These are phyloP conservation scores for Vicia sativa DNA, from an alignment of 306 rosid genomes.

Conservation along the genomic window DNA sequence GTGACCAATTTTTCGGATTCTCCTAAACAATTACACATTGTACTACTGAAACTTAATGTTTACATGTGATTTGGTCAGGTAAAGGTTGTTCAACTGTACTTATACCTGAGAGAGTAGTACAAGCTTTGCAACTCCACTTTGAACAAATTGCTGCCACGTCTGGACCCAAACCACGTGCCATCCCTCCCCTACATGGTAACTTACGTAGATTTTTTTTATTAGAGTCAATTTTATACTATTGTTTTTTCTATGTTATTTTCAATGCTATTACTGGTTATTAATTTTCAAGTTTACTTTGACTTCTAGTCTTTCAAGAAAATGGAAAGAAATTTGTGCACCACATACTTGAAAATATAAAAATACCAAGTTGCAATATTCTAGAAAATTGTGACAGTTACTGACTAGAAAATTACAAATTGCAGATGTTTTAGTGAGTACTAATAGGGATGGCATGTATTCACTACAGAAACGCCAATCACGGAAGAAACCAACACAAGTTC, in stretches of 20 bases:
- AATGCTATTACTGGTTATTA: not conserved
- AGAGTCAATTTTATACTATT: not conserved
- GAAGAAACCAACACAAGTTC: constrained; percentile 35
- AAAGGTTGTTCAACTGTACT: constrained; percentile 67
- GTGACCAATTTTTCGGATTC: constrained; percentile 14
- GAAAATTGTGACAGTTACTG: no score
- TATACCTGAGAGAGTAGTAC: constrained; percentile 89
- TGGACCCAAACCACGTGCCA: constrained; percentile 45
- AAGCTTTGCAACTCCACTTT: constrained; percentile 83
- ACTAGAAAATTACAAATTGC: constrained; percentile 21
- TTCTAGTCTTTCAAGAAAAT: constrained; percentile 21
- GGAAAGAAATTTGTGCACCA: not conserved
- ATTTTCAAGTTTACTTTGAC: constrained; percentile 35
- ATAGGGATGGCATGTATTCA: constrained; percentile 44
- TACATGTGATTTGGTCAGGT: constrained; percentile 38
- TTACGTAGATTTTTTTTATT: not conserved
- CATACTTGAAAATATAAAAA: not conserved
- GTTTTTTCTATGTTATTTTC: not conserved
- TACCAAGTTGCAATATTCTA: not conserved
- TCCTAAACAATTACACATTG: not conserved
- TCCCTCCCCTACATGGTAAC: constrained; percentile 60
- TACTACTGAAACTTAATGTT: constrained; percentile 5
- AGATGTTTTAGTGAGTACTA: constrained; percentile 44
- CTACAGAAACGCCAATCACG: constrained; percentile 46
- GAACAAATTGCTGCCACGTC: constrained; percentile 66